Percentiles rank a stretch among this genome's conserved stretches.
These are phyloP conservation scores for Medicago arabica DNA, from an alignment of 306 rosid species.

Conservation along the genomic window DNA sequence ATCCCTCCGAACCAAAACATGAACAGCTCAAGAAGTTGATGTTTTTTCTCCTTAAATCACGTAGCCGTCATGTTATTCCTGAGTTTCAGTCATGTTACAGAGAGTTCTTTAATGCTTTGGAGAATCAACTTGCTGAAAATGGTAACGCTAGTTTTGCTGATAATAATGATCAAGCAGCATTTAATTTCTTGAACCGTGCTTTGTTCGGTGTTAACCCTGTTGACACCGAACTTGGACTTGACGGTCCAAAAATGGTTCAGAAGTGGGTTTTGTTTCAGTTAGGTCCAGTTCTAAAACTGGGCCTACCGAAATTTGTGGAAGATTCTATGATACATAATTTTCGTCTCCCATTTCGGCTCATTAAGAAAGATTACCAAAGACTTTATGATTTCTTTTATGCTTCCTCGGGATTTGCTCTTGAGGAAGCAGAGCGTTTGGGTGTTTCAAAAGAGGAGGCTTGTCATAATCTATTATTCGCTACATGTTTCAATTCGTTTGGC, in stretches of 20 bases:
- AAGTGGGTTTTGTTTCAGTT: slow-evolving; percentile 86
- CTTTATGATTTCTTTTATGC: slow-evolving; percentile 80
- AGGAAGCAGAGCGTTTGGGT: slow-evolving; percentile 77
- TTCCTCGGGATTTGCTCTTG: slow-evolving; percentile 59
- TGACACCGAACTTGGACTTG: slow-evolving; percentile 57
- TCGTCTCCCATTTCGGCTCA: slow-evolving; percentile 58
- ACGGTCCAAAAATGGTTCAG: slow-evolving; percentile 73
- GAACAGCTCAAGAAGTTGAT: slow-evolving; percentile 62
- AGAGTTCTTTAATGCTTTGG: slow-evolving; percentile 56
- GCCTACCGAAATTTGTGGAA: slow-evolving; percentile 70
- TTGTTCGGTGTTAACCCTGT: slow-evolving; percentile 61
- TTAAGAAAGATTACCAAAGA: slow-evolving; percentile 70
- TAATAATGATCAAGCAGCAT: slow-evolving; percentile 85
- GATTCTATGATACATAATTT: slow-evolving; percentile 63
- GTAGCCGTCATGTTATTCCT: slow-evolving; percentile 66
- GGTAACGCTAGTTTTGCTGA: slow-evolving; percentile 70
- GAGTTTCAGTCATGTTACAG: slow-evolving; percentile 66
- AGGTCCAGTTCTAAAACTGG: slow-evolving; percentile 66
- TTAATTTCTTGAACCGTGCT: slow-evolving; percentile 68
- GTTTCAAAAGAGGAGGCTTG: slow-evolving; percentile 87
- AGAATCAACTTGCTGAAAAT: slow-evolving; percentile 49
- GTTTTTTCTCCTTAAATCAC: slow-evolving; percentile 69
- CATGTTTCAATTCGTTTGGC: slow-evolving; percentile 87
- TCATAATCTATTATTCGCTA: slow-evolving; percentile 81
- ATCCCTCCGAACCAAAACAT: slow-evolving; percentile 87